These are phyloP conservation scores for Microthlaspi erraticum DNA, from an alignment of 345 rosid genomes.

Conservation along the genomic window DNA sequence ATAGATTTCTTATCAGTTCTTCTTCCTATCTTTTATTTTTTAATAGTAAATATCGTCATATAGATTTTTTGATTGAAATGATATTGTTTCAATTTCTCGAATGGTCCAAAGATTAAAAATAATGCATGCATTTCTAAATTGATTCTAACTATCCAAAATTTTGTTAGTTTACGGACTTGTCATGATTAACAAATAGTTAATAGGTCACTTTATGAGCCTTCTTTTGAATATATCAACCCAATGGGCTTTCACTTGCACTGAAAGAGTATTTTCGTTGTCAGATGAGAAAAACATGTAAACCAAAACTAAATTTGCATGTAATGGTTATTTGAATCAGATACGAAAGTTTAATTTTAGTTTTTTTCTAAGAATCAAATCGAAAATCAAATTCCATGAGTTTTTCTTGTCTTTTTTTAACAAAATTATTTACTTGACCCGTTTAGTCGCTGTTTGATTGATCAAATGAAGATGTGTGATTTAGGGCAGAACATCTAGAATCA, in stretches of 20 bases:
- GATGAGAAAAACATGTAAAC: neutral
- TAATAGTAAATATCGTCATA: no score
- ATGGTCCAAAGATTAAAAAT: no score
- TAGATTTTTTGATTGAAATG: no score
- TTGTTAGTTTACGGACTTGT: neutral
- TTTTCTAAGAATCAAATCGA: no score
- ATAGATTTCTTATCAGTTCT: neutral
- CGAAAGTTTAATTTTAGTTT: no score
- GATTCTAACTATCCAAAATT: neutral
- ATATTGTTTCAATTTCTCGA: no score
- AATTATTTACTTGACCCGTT: neutral
- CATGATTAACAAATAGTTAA: conserved; percentile 11
- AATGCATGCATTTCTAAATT: no score
- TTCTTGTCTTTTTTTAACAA: no score
- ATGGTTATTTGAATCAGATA: no score
- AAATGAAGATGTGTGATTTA: neutral
- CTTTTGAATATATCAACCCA: neutral
- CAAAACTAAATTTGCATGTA: neutral
- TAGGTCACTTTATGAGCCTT: neutral
- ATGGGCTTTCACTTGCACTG: conserved; percentile 8
- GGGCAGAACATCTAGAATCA: neutral
- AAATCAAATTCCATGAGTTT: no score
- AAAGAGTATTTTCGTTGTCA: no score
- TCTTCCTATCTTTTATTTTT: no score
- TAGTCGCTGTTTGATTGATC: neutral